phyloP scores from a whole-genome alignment of 495 filamentous ascomycete species.

The Neurospora sp. region DNA sequence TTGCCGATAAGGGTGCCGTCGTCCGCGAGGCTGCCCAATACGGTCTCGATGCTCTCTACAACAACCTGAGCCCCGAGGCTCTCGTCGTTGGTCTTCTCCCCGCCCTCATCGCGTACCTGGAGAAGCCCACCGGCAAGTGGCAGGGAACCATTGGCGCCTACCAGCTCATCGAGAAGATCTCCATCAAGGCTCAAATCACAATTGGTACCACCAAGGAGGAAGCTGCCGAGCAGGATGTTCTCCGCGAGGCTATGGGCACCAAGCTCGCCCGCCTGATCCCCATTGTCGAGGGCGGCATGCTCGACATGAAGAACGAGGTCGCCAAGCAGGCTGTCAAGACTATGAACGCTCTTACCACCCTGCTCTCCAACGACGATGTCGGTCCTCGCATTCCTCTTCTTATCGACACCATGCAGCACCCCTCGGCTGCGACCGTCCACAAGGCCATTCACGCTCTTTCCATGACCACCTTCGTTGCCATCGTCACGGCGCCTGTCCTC shows the following conservation, averaged over 20 bases:
- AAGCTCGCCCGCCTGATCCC: conserved; percentile 86
- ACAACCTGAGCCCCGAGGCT: conserved; percentile 65
- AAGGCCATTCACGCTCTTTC: conserved; percentile 96
- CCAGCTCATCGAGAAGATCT: conserved; percentile 76
- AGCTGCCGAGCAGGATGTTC: conserved; percentile 72
- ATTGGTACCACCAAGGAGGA: conserved; percentile 66
- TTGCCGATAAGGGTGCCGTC: conserved; percentile 82
- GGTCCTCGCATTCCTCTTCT: conserved; percentile 85
- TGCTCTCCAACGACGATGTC: conserved; percentile 96
- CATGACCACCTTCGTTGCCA: conserved; percentile 96
- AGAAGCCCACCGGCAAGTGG: conserved; percentile 82
- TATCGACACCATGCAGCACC: conserved; percentile 91
- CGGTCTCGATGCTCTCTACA: conserved; percentile 82
- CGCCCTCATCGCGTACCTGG: conserved; percentile 59
- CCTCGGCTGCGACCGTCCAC: conserved; percentile 75
- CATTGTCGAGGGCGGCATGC: conserved; percentile 86
- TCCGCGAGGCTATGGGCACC: conserved; percentile 86
- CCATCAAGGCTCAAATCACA: conserved; percentile 81
- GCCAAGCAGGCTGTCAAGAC: conserved; percentile 81
- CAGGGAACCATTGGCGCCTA: conserved; percentile 85
- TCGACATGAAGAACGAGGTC: conserved; percentile 86
- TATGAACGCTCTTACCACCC: conserved; percentile 80
- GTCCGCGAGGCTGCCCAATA: conserved; percentile 90
- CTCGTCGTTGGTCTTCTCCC: conserved; percentile 72
- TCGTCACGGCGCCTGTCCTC: conserved; percentile 94